phyloP scores from a whole-genome alignment of 129 eudicot genomes.

The Deinandra increscens region DNA sequence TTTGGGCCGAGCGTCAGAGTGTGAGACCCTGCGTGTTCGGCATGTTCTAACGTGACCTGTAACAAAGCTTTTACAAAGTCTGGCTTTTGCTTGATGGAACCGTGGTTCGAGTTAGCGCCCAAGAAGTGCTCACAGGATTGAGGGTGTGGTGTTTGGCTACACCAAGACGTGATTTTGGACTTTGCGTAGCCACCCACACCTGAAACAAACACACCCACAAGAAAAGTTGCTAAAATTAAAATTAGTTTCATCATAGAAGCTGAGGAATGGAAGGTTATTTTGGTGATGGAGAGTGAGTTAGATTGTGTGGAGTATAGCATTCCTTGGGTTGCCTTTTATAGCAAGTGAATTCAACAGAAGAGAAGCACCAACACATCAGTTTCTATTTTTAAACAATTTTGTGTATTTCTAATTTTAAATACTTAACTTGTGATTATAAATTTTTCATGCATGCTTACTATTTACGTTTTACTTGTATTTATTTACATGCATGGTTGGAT shows the following conservation, averaged over 20 bases:
- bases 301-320: constrained; percentile 23
- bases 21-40: constrained; percentile 36
- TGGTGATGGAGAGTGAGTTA: background rate
- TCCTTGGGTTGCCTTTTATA: constrained; percentile 39
- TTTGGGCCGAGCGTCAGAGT: constrained; percentile 49
- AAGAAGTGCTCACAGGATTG: constrained; percentile 63
- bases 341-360: constrained; percentile 22
- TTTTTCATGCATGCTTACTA: background rate
- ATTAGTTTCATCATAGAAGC: constrained; percentile 22
- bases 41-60: constrained; percentile 55
- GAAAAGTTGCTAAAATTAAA: constrained; percentile 22
- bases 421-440: background rate
- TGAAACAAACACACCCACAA: constrained; percentile 21
- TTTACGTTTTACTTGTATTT: background rate
- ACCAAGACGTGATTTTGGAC: constrained; percentile 49
- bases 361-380: constrained; percentile 21
- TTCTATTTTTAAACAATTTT: constrained; percentile 12
- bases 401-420: background rate
- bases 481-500: background rate
- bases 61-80: constrained; percentile 54
- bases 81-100: constrained; percentile 37
- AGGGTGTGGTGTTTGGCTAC: constrained; percentile 71
- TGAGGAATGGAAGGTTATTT: constrained; percentile 1
- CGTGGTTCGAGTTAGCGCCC: constrained; percentile 33
- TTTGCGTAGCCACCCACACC: constrained; percentile 28